Evolutionary conservation across 1,139 yeast species (phyloP).

Genomic region (Pichia terricola): DNA sequence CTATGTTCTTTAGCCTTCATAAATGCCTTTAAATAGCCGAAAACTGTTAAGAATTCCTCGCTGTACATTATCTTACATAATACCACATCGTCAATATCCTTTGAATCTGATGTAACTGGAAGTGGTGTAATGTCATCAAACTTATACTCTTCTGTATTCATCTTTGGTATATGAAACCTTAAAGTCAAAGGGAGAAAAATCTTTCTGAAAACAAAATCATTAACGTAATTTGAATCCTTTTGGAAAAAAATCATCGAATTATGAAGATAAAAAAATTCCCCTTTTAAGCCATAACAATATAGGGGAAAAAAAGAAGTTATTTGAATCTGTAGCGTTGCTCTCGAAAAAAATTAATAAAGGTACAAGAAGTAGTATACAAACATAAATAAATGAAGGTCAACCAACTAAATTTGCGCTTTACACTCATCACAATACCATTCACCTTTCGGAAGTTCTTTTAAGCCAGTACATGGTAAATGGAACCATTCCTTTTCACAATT

Average conservation of each 20-base stretch:
- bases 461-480: slow-evolving; percentile 91
- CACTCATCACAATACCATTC: slow-evolving; percentile 98
- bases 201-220: too few relatives aligned
- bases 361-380: too few relatives aligned
- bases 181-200: too few relatives aligned
- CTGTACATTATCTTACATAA: slow-evolving; percentile 74
- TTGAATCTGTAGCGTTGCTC: too few relatives aligned
- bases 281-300: slow-evolving; percentile 7
- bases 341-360: too few relatives aligned
- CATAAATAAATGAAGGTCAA: too few relatives aligned
- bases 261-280: slow-evolving; percentile 6
- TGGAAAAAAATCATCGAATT: neutral
- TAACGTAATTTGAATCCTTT: too few relatives aligned
- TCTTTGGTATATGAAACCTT: neutral
- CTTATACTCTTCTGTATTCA: slow-evolving; percentile 10
- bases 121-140: slow-evolving; percentile 13
- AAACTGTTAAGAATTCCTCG: slow-evolving; percentile 52
- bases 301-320: too few relatives aligned
- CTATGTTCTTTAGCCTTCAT: slow-evolving; percentile 54
- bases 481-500: slow-evolving; percentile 94
- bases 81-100: slow-evolving; percentile 5
- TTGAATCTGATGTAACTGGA: slow-evolving; percentile 4
- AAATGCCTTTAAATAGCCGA: slow-evolving; percentile 57
- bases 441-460: slow-evolving; percentile 85
- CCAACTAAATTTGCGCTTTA: slow-evolving; percentile 12